Conservation (phyloP, 257 asterid genomes). For the Solanum piurae region DNA sequence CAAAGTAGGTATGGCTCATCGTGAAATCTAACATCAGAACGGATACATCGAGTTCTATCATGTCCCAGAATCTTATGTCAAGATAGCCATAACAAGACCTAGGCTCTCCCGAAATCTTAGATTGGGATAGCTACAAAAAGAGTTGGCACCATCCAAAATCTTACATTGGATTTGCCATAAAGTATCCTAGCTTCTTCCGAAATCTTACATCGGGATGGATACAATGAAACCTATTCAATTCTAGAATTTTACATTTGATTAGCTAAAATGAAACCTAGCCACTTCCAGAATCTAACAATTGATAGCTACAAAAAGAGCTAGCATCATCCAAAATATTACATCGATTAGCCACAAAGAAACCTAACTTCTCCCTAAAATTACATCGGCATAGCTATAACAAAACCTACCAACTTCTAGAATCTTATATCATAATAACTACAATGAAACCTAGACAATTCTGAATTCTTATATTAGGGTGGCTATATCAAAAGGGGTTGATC, state of each 20-base stretch:
- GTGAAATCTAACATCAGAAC: not conserved
- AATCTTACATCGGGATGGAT: not conserved
- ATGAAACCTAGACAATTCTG: not conserved
- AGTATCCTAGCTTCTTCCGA: not conserved
- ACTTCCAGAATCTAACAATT: not conserved
- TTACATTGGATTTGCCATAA: not conserved
- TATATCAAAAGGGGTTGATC: no score
- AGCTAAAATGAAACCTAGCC: no score
- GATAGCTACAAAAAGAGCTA: not conserved
- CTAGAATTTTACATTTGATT: no score
- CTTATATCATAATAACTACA: no score
- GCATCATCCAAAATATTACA: not conserved
- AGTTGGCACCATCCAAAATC: not conserved
- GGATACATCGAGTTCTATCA: not conserved
- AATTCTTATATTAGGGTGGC: no score
- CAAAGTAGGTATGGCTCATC: not conserved
- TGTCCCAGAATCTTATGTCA: no score
- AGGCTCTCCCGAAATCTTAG: not conserved
- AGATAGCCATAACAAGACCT: not conserved
- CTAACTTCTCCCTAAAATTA: not conserved
- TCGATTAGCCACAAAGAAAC: not conserved
- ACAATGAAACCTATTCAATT: not conserved
- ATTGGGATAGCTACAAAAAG: not conserved
- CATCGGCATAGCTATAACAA: not conserved
- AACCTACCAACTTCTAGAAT: not conserved